Base-by-base conservation (phyloP, 169 alveolate genomes). In the Plasmodium sp. region DNA sequence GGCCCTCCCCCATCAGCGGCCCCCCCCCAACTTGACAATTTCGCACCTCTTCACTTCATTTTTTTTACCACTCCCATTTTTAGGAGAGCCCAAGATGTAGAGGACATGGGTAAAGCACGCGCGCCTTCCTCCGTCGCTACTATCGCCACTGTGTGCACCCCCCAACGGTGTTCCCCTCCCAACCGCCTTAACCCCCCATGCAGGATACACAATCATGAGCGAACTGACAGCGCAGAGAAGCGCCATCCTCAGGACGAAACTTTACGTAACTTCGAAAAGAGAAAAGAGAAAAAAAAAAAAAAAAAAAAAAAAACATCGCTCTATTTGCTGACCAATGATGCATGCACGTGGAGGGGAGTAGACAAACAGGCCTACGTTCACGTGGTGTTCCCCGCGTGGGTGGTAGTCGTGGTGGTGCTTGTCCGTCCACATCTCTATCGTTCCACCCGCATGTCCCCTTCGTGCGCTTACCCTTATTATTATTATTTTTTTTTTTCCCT, bases 1-100 rank as follows among this genome's bases (percentile, higher is more conserved):
- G 27, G 27, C 27, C 27, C 27, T 22, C 45, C 48, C 16, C 41
- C 22, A 6, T 41, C 51, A 1, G 22, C 6, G 1, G 33, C 2
- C 33, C 34, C 14, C 6, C 6, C 39, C 39, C 4, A 36, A 6
- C 10, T 81, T 22, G 33, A 22, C 67, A 31, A 18, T 14, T 36
- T 81, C 9, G 27, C 43, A 22, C 36, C 34, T 73, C 79, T 9
- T 79, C 72, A 22, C 27, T 22, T 22, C 27, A 22, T 1, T 2
- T 22, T 27, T 67, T 67, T 67, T 7, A 51, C 12, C 62, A 51
- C 7, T 18, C 34, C 9, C 22, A 14, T 12, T 18, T 88, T 88
- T 88, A 88, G 94, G 94, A 79, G 90, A 79, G 94, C 94, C 48
- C 94, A 88, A 88, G 94, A 88, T 88, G 88, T 88, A 10, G 94